Conservation (phyloP, 176 grass and related monocot genomes). For the Dactylis glomerata region DNA sequence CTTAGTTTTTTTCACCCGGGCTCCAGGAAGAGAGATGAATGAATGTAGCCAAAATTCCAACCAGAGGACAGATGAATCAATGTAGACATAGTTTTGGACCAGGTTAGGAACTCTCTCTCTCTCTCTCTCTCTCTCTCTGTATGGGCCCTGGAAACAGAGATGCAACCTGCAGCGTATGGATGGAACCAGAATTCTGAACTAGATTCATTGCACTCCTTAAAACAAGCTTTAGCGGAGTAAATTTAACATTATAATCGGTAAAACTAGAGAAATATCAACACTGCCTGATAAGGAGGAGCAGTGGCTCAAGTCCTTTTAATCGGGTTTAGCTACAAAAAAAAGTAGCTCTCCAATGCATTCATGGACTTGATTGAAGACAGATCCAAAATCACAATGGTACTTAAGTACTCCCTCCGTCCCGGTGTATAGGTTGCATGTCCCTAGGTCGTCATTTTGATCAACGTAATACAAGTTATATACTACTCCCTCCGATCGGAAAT, state of each 20-base stretch:
- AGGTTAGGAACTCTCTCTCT: not conserved
- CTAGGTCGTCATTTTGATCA: too few relatives aligned
- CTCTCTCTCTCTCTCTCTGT: too few relatives aligned
- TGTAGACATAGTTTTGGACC: not conserved
- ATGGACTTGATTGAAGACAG: not conserved
- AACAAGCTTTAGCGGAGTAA: not conserved
- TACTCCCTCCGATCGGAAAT: too few relatives aligned
- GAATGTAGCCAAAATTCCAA: not conserved
- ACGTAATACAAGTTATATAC: too few relatives aligned
- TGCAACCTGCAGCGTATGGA: constrained; percentile 3
- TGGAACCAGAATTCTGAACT: not conserved
- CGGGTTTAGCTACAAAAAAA: not conserved
- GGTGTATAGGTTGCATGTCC: too few relatives aligned
- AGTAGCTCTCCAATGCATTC: not conserved
- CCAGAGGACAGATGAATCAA: not conserved
- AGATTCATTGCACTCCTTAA: not conserved
- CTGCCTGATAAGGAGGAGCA: not conserved
- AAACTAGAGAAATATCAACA: not conserved
- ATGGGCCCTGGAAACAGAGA: not conserved
- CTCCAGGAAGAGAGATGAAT: not conserved
- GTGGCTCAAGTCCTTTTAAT: not conserved
- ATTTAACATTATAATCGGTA: not conserved
- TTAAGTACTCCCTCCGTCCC: too few relatives aligned
- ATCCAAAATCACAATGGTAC: not conserved
- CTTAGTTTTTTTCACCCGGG: not conserved